Evolutionary conservation across 805 yeast genomes (phyloP).

Genomic region (Lipomyces chichibuensis): DNA sequence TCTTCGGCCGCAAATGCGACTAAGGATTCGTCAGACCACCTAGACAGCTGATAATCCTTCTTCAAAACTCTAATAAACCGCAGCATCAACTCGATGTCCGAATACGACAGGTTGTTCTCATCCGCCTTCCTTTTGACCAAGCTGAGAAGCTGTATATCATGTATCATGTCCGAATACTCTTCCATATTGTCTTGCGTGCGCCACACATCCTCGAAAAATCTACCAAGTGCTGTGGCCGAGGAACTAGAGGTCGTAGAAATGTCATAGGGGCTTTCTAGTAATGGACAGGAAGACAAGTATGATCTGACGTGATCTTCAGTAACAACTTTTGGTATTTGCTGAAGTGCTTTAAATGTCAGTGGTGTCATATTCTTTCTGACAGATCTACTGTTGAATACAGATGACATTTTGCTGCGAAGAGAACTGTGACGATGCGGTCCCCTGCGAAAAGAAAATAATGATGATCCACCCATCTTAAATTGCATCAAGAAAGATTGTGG

Average conservation of each 20-base stretch:
- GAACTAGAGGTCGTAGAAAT: background rate
- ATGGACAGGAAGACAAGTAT: background rate
- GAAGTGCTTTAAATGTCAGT: background rate
- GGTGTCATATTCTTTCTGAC: background rate
- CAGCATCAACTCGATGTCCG: constrained; percentile 12
- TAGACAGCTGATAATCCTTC: constrained; percentile 6
- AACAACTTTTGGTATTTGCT: background rate
- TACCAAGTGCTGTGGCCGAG: constrained; percentile 1
- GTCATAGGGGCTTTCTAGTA: background rate
- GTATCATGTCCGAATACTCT: constrained; percentile 8
- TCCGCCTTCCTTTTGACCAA: background rate
- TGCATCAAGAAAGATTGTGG: background rate
- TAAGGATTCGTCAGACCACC: constrained; percentile 2
- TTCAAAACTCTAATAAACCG: constrained; percentile 1
- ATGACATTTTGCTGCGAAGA: background rate
- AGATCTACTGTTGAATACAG: background rate
- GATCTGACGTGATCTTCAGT: background rate
- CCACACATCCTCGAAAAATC: background rate
- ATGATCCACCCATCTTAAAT: background rate
- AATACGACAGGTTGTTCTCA: background rate
- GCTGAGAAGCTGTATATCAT: constrained; percentile 1
- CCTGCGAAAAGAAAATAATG: background rate
- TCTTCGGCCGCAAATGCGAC: constrained; percentile 6
- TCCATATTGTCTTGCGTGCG: constrained; percentile 2
- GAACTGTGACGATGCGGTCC: background rate